These are phyloP conservation scores for Cladosporium sp. DNA, from an alignment of 2,329 filamentous ascomycete genomes.

Conservation along the genomic window DNA sequence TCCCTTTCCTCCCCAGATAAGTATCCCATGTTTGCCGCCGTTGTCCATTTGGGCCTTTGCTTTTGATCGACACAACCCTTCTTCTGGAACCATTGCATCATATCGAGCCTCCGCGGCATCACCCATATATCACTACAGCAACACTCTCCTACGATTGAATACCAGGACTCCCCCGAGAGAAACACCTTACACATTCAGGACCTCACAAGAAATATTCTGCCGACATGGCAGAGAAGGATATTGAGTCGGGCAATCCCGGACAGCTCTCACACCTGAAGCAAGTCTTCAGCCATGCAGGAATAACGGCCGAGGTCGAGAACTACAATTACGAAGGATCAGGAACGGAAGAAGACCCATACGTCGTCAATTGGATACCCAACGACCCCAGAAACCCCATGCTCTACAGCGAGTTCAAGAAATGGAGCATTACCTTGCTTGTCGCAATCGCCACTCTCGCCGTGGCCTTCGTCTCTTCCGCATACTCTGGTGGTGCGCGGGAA, in stretches of 20 bases:
- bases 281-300: conserved; percentile 30
- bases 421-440: conserved; percentile 60
- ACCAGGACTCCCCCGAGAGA: neutral
- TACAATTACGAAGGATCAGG: conserved; percentile 42
- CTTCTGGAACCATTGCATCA: conserved; percentile 11
- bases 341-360: conserved; percentile 62
- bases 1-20: conserved; percentile 5
- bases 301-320: conserved; percentile 32
- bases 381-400: conserved; percentile 66
- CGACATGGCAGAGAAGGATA: conserved; percentile 27
- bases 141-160: neutral
- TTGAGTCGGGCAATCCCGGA: conserved; percentile 27
- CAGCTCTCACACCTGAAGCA: conserved; percentile 28
- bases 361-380: conserved; percentile 62
- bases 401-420: conserved; percentile 57
- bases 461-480: conserved; percentile 66
- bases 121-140: neutral
- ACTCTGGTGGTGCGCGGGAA: conserved; percentile 53
- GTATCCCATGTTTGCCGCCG: conserved; percentile 3
- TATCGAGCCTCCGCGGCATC: neutral
- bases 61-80: conserved; percentile 11
- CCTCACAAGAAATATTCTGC: neutral
- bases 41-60: neutral
- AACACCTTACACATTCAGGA: neutral
- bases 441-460: conserved; percentile 65